Percentiles rank a stretch among this genome's conserved stretches.
Conservation (phyloP, 2,329 filamentous ascomycete species). For the Sclerotinia minor region DNA sequence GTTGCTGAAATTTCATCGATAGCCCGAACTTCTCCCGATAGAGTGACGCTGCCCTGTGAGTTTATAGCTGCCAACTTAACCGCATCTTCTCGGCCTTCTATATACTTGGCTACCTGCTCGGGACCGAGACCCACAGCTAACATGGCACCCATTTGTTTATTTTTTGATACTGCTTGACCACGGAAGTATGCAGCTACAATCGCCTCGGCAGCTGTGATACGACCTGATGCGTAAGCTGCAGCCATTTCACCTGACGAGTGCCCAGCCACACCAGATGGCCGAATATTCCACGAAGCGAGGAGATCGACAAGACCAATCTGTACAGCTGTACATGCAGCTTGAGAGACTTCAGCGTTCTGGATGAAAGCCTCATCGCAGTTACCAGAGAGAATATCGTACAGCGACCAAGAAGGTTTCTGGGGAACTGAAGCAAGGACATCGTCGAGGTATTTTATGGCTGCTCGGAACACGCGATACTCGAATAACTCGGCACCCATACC, state of each 20-base stretch:
- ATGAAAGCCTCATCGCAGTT: constrained; percentile 33
- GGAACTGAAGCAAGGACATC: too few relatives aligned
- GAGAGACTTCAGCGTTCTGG: constrained; percentile 26
- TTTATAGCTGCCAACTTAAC: not conserved
- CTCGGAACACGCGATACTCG: not conserved
- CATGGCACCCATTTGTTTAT: not conserved
- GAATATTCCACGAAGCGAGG: constrained; percentile 29
- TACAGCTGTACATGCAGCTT: constrained; percentile 30
- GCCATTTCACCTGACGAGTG: constrained; percentile 40
- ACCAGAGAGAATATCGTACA: not conserved
- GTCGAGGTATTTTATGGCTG: too few relatives aligned
- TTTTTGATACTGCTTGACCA: not conserved
- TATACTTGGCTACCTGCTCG: not conserved
- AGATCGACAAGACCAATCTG: constrained; percentile 36
- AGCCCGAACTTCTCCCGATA: not conserved
- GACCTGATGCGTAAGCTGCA: constrained; percentile 42
- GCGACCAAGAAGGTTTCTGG: too few relatives aligned
- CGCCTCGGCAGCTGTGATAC: constrained; percentile 25
- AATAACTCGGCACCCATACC: constrained; percentile 28
- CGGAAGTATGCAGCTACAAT: constrained; percentile 10
- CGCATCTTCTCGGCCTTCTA: not conserved
- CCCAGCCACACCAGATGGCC: constrained; percentile 32
- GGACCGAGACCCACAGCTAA: not conserved
- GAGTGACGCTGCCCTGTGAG: not conserved
- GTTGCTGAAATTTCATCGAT: not conserved